Conservation (phyloP, 306 rosid species). For the Fagus crenata region DNA sequence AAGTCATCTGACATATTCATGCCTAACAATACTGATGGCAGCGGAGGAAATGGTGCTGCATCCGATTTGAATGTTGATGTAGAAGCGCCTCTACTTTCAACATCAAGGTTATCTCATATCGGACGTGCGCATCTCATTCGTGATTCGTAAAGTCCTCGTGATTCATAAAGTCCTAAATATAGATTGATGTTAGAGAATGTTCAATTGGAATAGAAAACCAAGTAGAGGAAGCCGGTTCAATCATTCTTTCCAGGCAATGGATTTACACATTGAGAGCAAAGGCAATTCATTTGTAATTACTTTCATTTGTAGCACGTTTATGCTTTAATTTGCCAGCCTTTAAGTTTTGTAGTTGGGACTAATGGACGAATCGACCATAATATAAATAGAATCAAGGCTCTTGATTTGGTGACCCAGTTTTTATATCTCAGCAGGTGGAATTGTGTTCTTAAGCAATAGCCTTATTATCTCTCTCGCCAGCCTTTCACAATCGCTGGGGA, state of each 20-base stretch:
- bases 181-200: constrained; percentile 16
- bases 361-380: constrained; percentile 15
- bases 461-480: too few relatives aligned
- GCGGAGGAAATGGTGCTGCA: constrained; percentile 47
- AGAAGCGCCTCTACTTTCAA: constrained; percentile 74
- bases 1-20: constrained; percentile 62
- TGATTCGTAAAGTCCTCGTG: constrained; percentile 40
- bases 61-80: constrained; percentile 49
- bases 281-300: constrained; percentile 38
- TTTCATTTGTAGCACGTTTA: constrained; percentile 28
- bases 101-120: constrained; percentile 72
- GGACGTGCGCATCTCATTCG: constrained; percentile 60
- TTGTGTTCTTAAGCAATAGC: too few relatives aligned
- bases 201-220: constrained; percentile 9
- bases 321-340: constrained; percentile 21
- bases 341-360: constrained; percentile 15
- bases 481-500: too few relatives aligned
- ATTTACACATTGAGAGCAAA: constrained; percentile 22
- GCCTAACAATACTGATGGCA: constrained; percentile 36
- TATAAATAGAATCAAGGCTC: constrained; percentile 14
- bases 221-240: constrained; percentile 28
- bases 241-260: constrained; percentile 40
- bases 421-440: neutral
- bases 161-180: constrained; percentile 12
- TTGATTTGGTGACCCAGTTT: constrained; percentile 19